Conservation (phyloP, 2,329 filamentous ascomycete species). For the Aspergillus uvarum region DNA sequence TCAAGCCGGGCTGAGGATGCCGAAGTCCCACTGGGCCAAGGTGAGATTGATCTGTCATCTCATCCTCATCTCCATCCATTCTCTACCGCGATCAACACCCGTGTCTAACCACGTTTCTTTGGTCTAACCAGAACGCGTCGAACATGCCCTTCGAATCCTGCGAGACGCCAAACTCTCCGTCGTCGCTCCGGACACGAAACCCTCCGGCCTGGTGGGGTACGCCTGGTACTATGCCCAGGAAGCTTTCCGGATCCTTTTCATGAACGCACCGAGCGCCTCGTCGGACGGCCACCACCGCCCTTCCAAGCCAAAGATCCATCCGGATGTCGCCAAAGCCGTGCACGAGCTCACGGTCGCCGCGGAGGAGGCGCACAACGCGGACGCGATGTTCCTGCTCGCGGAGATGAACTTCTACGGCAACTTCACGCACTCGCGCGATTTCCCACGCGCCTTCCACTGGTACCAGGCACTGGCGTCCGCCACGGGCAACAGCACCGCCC, state of each 20-base stretch:
- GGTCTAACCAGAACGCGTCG: constrained; percentile 31
- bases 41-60: constrained; percentile 23
- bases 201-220: constrained; percentile 58
- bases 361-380: constrained; percentile 56
- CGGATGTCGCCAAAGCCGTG: constrained; percentile 57
- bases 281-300: constrained; percentile 31
- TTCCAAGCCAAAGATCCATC: constrained; percentile 33
- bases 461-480: constrained; percentile 75
- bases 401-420: constrained; percentile 98
- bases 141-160: constrained; percentile 32
- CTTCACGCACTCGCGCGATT: constrained; percentile 80
- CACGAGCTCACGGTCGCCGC: constrained; percentile 60
- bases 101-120: neutral
- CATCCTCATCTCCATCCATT: neutral
- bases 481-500: constrained; percentile 85
- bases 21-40: constrained; percentile 26
- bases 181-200: constrained; percentile 41
- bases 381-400: constrained; percentile 84
- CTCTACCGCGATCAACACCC: neutral
- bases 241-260: constrained; percentile 63
- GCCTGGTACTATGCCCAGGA: constrained; percentile 62
- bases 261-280: constrained; percentile 57
- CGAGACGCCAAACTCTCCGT: constrained; percentile 28
- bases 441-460: constrained; percentile 73
- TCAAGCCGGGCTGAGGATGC: constrained; percentile 18